Base-by-base conservation (phyloP, 2,329 filamentous ascomycete genomes). In the Hypoxylon sp. region DNA sequence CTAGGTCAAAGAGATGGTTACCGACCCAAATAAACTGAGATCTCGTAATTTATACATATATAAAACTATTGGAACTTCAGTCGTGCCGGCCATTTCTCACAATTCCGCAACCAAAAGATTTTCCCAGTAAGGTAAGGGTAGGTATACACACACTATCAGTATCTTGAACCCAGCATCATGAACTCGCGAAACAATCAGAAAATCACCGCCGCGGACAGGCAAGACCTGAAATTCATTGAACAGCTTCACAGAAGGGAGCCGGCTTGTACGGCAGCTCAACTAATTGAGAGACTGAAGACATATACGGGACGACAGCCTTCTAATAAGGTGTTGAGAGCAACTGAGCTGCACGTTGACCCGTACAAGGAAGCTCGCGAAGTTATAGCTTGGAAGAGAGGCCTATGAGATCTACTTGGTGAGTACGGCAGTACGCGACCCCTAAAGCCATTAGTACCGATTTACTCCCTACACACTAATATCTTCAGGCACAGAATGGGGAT, bases 311-410 rank as follows among this genome's bases (percentile, higher is more conserved):
- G 12, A 19, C 16, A 16, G 5, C 45, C 55, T 21, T 59, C 55
- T 2, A 39, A 30, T 1, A 5, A 32, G 16, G 34, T 51, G 16
- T 2, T 45, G 9, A 12, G 25, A 19, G 34, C 34, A 5, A 43
- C 32, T 19, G 23, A 19, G 12, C 9, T 14, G 27, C n/a, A 29
- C 7, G 45, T 43, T 7, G 29, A 50, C 25, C 16, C 34, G 6
- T 29, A 58, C 29, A 29, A 23, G 12, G 25, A 29, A 30, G 39
- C 32, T n/a, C 32, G 46, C 11, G 34, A 59, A 25, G 41, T 50
- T 23, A 7, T 30, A 5, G 9, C 29, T n/a, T 43, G 37, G 34
- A 55, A 37, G 52, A 45, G 34, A 30, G 52, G 53, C 9, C 7
- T 19, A 11, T 41, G 16, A 21, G 37, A 7, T 41, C 6, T 19